Evolutionary conservation across 306 rosid species (phyloP).

Genomic region (Pterocarpus macrocarpus): DNA sequence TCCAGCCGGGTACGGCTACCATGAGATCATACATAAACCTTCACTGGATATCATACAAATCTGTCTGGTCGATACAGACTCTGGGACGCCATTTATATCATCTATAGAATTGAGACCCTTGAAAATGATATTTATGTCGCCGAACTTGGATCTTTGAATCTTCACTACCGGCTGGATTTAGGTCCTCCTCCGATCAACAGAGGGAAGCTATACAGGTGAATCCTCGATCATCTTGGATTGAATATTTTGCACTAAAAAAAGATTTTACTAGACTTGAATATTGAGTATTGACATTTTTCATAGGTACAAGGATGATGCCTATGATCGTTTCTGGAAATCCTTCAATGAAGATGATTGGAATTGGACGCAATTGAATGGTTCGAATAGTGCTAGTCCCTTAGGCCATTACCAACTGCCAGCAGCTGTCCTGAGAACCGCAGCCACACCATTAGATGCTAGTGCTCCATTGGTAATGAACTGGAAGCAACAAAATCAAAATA

Average conservation of each 20-base stretch:
- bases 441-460: conserved; percentile 34
- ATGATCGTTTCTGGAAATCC: conserved; percentile 41
- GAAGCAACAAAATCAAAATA: background rate
- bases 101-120: conserved; percentile 55
- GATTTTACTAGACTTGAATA: too few relatives aligned
- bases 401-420: conserved; percentile 18
- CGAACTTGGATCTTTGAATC: conserved; percentile 21
- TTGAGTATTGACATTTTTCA: background rate
- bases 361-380: conserved; percentile 8
- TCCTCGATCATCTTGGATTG: background rate
- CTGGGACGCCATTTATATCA: conserved; percentile 61
- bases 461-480: background rate
- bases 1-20: fast-evolving
- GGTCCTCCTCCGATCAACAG: background rate
- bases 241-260: too few relatives aligned
- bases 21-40: conserved; percentile 55
- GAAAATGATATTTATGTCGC: conserved; percentile 40
- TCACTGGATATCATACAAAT: conserved; percentile 39
- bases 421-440: conserved; percentile 45
- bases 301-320: conserved; percentile 51
- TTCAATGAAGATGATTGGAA: background rate
- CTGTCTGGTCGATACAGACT: conserved; percentile 55
- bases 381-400: background rate
- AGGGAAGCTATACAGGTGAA: background rate
- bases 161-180: background rate